Evolutionary conservation across 2,329 filamentous ascomycete species (phyloP), one percentile per base, ranked within the genome.

Genomic region (Epichloe elymi): DNA sequence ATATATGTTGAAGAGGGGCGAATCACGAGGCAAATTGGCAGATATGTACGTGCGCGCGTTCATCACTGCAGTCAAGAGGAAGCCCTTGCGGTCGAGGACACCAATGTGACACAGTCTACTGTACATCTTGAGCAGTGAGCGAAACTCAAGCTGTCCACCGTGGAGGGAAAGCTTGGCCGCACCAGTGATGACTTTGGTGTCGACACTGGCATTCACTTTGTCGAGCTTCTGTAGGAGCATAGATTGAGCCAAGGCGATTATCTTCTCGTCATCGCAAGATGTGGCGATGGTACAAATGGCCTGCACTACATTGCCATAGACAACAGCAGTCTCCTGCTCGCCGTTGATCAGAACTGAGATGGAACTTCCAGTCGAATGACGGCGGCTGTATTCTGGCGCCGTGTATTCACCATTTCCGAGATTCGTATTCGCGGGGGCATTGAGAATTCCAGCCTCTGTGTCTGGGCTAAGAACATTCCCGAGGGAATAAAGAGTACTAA

Each of bases 221-320:
- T 85, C 83, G 52, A 97, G 79, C 66, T 98, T 97, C 63, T 98
- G 93, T n/a, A 95, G 70, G 23, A 99, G 79, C 83, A 98, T 96
- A 1, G 89, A 94, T 59, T 96, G 86, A 2, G 90, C 91, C 49
- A 98, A 73, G 5, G 90, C 90, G 6, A 86, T 93, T 50, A 98
- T 95, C 68, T 96, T 95, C 53, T 88, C 83, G 60, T 98, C 90
- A 46, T 85, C 79, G 63, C 84, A 89, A 52, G 80, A 83, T 20
- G 78, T 80, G 1, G 93, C 88, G 63, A 98, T 88, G n/a, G 83
- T 83, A 52, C 94, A 91, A 54, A 98, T 91, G 0, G 91, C 88
- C 62, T 94, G 84, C n/a, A 97, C 82, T n/a, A 97, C 85, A 55
- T 91, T 94, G 37, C 82, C 80, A 63, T 94, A 89, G 0, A 89